Evolutionary conservation across 805 yeast species (phyloP), one percentile per base, ranked within the genome.

Genomic region (Starmerella bombi): DNA sequence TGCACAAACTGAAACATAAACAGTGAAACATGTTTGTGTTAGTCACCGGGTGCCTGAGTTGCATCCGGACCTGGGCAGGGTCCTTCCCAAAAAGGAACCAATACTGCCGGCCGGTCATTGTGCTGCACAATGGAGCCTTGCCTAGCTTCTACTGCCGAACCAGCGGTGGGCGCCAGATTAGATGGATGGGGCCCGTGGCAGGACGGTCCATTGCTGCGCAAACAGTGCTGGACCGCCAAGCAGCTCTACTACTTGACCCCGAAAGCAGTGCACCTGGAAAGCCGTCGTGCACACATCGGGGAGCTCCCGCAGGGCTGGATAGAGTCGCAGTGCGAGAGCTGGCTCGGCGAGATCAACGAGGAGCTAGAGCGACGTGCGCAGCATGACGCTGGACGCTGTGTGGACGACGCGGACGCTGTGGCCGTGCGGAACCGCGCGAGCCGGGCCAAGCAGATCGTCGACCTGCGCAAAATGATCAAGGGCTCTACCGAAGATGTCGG

Each of bases 271-370:
- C 53, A 60, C 42, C 40, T 46, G 18, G 59, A 58, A 40, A 50
- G 59, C 25, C 46, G 61, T 19, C 52, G 53, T 14, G 32, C 49
- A 31, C 41, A 59, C n/a, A 40, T 60, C 4, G 65, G 65, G 17
- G 57, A 54, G 6, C 48, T 57, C n/a, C 60, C 64, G 2, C 31
- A 34, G 7, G 51, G 43, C 28, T 46, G 43, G 45, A 23, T 47
- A 16, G 50, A 38, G 32, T n/a, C 16, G 12, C 25, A 42, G 22
- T 36, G 40, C 41, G 12, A 3, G n/a, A 16, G 15, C 17, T 45
- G 46, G 46, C 8, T 18, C n/a, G 32, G 29, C 15, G 48, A 54
- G 49, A 39, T 56, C 15, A 28, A 33, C 15, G 41, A 19, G 14
- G 43, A 44, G 27, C 38, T 41, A 27, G 37, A 35, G 9, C 33